Percentiles rank a stretch among this genome's conserved stretches.
Conservation (phyloP, 768 basidiomycete species). For the Serendipita sp. region DNA sequence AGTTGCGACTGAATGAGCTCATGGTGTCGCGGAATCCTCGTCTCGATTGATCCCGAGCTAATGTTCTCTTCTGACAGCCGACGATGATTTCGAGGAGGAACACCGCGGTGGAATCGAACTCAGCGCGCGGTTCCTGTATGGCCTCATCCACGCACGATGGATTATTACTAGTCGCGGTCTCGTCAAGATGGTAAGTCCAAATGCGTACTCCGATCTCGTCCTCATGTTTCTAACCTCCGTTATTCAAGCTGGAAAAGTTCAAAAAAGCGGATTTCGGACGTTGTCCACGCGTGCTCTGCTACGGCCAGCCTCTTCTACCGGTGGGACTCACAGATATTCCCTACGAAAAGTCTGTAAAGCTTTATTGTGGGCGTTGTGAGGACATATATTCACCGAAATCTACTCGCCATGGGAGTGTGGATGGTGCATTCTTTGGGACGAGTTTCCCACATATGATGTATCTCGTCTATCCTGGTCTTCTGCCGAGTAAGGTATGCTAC, state of each 20-base stretch:
- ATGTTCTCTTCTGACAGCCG: conserved; percentile 24
- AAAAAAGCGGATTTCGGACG: conserved; percentile 97
- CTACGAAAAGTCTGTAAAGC: conserved; percentile 96
- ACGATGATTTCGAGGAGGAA: conserved; percentile 92
- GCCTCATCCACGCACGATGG: conserved; percentile 93
- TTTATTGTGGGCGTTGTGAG: conserved; percentile 96
- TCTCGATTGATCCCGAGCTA: not conserved
- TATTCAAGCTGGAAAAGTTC: conserved; percentile 68
- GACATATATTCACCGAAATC: conserved; percentile 98
- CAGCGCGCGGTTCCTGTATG: conserved; percentile 85
- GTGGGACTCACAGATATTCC: conserved; percentile 95
- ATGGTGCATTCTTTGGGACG: conserved; percentile 97
- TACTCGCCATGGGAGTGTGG: conserved; percentile 90
- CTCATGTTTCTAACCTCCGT: not conserved
- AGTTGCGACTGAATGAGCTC: conserved; percentile 16
- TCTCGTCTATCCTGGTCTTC: conserved; percentile 89
- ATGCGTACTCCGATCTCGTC: too few relatives aligned
- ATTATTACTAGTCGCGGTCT: conserved; percentile 89
- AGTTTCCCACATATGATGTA: conserved; percentile 95
- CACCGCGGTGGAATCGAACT: conserved; percentile 81
- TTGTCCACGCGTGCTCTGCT: conserved; percentile 94
- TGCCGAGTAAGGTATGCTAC: conserved; percentile 55
- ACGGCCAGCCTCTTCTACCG: conserved; percentile 85
- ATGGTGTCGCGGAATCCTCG: not conserved
- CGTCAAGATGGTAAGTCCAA: conserved; percentile 72